Evolutionary conservation across 306 rosid species (phyloP).

Genomic region (Nissolia schottii): DNA sequence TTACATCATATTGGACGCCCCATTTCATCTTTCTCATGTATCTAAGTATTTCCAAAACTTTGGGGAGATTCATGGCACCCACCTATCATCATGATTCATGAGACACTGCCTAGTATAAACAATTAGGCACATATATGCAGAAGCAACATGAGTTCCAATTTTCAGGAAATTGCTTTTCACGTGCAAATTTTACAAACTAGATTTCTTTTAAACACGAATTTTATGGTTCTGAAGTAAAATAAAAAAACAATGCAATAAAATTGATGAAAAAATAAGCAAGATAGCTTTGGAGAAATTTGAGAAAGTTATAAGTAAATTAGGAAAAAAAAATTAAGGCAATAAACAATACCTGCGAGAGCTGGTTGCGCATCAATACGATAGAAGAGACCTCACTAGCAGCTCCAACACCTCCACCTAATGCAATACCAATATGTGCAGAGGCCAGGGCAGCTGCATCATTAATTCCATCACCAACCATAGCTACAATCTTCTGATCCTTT

Average conservation of each 20-base stretch:
- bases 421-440: conserved; percentile 81
- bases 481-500: conserved; percentile 59
- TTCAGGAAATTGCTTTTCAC: not conserved
- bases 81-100: not conserved
- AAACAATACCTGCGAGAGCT: conserved; percentile 71
- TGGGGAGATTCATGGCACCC: not conserved
- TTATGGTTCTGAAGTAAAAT: not conserved
- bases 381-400: conserved; percentile 99
- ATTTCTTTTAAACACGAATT: not conserved
- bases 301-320: not conserved
- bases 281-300: not conserved
- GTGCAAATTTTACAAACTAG: not conserved
- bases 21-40: not conserved
- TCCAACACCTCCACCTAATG: conserved; percentile 96
- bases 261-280: not conserved
- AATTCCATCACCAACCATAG: conserved; percentile 99
- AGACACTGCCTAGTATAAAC: no score
- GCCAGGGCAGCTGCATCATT: conserved; percentile 99
- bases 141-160: not conserved
- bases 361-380: conserved; percentile 83
- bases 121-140: not conserved
- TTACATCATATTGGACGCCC: not conserved
- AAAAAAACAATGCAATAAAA: not conserved
- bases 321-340: not conserved
- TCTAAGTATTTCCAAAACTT: not conserved